These are phyloP conservation scores for Moricandia arvensis DNA, from an alignment of 345 rosid species.

Conservation along the genomic window DNA sequence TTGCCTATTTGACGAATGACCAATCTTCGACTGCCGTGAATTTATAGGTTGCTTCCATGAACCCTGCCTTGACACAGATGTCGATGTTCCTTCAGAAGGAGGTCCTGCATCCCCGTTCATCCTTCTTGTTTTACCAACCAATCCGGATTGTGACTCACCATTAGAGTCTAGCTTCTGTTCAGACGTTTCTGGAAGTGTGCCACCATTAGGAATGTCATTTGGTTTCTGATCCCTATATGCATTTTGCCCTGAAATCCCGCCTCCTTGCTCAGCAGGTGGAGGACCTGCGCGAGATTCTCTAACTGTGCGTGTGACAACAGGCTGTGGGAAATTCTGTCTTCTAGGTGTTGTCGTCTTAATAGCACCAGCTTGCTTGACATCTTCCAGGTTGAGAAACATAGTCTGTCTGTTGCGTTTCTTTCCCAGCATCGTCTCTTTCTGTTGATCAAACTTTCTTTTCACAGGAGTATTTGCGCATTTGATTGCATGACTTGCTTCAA, in stretches of 20 bases:
- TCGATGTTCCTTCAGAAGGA: slow-evolving; percentile 49
- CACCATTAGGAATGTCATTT: no score
- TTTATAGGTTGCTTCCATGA: slow-evolving; percentile 77
- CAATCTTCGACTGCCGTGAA: slow-evolving; percentile 52
- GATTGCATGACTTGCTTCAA: slow-evolving; percentile 74
- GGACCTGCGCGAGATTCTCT: slow-evolving; percentile 63
- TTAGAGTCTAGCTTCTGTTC: slow-evolving; percentile 63
- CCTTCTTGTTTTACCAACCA: slow-evolving; percentile 57
- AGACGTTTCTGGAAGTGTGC: background rate
- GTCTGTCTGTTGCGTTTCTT: slow-evolving; percentile 61
- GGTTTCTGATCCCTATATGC: no score
- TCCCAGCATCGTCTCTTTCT: background rate
- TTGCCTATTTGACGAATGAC: slow-evolving; percentile 59
- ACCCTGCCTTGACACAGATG: slow-evolving; percentile 69
- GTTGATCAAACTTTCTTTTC: slow-evolving; percentile 27
- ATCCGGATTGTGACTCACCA: slow-evolving; percentile 60
- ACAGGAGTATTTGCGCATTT: slow-evolving; percentile 65
- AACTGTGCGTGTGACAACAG: slow-evolving; percentile 61
- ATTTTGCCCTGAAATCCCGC: no score
- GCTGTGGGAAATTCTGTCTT: slow-evolving; percentile 60
- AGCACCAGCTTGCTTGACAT: slow-evolving; percentile 85
- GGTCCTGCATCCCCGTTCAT: slow-evolving; percentile 55
- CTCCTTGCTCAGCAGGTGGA: slow-evolving; percentile 48
- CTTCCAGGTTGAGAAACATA: slow-evolving; percentile 84
- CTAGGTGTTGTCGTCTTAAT: slow-evolving; percentile 75